These are phyloP conservation scores for Naganishia randhawae DNA, from an alignment of 768 basidiomycete genomes.

Conservation along the genomic window DNA sequence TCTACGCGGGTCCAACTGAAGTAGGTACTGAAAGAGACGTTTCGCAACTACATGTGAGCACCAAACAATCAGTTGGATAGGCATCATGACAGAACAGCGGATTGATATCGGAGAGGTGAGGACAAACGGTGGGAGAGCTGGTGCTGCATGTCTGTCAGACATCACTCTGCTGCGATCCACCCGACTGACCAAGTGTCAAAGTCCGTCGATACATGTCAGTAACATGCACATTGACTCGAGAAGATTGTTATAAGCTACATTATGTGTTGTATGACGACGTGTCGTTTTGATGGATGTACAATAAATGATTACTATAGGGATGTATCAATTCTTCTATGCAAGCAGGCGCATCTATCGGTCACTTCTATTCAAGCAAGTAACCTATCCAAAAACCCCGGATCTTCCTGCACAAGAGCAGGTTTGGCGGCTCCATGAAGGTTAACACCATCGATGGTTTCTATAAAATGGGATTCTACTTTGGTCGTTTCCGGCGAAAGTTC, in stretches of 20 bases:
- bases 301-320: constrained; percentile 9
- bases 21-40: too few relatives aligned
- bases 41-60: too few relatives aligned
- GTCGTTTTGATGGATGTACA: background rate
- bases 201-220: too few relatives aligned
- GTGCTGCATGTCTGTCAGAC: too few relatives aligned
- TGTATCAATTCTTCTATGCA: background rate
- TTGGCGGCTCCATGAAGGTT: background rate
- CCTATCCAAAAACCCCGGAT: background rate
- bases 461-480: background rate
- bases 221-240: too few relatives aligned
- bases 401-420: constrained; percentile 15
- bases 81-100: too few relatives aligned
- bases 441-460: background rate
- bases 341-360: background rate
- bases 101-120: too few relatives aligned
- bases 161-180: too few relatives aligned
- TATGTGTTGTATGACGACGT: background rate
- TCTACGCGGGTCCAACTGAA: too few relatives aligned
- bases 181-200: too few relatives aligned
- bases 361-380: background rate
- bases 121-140: too few relatives aligned
- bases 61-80: too few relatives aligned
- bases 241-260: constrained; percentile 5
- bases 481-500: constrained; percentile 12